These are phyloP conservation scores for Lentithecium fluviatile DNA, from an alignment of 495 filamentous ascomycete genomes.

Conservation along the genomic window DNA sequence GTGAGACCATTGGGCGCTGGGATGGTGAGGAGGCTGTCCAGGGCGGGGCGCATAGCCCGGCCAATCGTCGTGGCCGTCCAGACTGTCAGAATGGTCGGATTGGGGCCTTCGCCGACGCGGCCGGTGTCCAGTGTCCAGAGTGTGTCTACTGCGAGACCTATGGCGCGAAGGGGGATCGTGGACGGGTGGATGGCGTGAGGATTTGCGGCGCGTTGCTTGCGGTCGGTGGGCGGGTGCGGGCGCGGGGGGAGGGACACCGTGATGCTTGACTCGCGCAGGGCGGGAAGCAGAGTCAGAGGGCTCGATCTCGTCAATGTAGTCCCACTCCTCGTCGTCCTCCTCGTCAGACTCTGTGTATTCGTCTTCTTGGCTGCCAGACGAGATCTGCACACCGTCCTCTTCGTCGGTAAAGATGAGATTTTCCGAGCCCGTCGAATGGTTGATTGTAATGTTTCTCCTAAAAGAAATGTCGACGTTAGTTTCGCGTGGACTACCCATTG, in stretches of 20 bases:
- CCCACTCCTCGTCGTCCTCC: conserved; percentile 34
- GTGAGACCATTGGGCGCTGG: conserved; percentile 33
- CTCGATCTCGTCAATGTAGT: conserved; percentile 44
- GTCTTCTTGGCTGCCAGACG: conserved; percentile 33
- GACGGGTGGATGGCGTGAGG: conserved; percentile 33
- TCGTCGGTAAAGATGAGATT: conserved; percentile 24
- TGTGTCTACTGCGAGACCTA: conserved; percentile 29
- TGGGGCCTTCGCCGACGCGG: conserved; percentile 28
- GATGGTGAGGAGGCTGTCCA: conserved; percentile 34
- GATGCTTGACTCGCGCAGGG: conserved; percentile 30
- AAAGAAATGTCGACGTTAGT: conserved; percentile 31
- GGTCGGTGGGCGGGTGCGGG: conserved; percentile 32
- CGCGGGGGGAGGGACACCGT: conserved; percentile 21
- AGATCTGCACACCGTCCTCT: conserved; percentile 36
- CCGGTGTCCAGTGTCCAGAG: conserved; percentile 27
- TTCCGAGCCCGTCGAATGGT: conserved; percentile 34
- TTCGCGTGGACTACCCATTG: conserved; percentile 21
- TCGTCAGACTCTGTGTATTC: conserved; percentile 32
- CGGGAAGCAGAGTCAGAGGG: conserved; percentile 46
- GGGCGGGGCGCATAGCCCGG: conserved; percentile 33
- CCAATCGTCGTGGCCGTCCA: conserved; percentile 45
- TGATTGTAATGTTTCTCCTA: conserved; percentile 38
- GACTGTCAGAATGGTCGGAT: conserved; percentile 37
- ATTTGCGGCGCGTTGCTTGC: conserved; percentile 35
- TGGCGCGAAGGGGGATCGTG: conserved; percentile 27